These are phyloP conservation scores for Epichloe gansuensis DNA, from an alignment of 2,329 filamentous ascomycete species.

Conservation along the genomic window DNA sequence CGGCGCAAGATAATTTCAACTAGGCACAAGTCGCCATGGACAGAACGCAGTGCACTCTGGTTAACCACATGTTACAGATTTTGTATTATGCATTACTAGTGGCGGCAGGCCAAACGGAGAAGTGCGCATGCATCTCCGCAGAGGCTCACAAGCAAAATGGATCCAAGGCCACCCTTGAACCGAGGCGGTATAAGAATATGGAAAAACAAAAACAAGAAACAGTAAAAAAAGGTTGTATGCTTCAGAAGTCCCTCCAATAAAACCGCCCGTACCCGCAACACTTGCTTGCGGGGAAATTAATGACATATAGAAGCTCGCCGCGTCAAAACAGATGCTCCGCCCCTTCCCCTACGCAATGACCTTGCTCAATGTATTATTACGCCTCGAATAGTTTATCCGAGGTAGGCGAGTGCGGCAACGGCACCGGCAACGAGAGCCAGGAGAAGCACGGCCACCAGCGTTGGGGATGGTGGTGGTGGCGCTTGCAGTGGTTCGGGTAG, in stretches of 20 bases:
- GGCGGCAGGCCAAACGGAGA: not conserved
- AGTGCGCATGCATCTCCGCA: not conserved
- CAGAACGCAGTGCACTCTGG: not conserved
- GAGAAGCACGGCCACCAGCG: slow-evolving; percentile 19
- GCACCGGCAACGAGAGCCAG: slow-evolving; percentile 22
- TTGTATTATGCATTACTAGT: not conserved
- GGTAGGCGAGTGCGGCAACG: slow-evolving; percentile 21
- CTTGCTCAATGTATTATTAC: not conserved
- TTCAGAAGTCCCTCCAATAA: not conserved
- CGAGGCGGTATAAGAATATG: no score
- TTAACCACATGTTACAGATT: not conserved
- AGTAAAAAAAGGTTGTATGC: not conserved
- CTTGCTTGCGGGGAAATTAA: not conserved
- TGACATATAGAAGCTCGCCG: not conserved
- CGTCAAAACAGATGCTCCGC: not conserved
- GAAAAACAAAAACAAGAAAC: no score
- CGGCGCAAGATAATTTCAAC: no score
- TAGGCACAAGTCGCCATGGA: no score
- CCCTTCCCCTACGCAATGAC: not conserved
- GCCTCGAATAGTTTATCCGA: slow-evolving; percentile 13
- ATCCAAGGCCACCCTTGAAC: not conserved
- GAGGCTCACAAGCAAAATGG: not conserved
- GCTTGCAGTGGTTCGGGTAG: slow-evolving; percentile 1
- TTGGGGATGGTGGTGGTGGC: slow-evolving; percentile 16
- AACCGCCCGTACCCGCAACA: not conserved